phyloP scores from a whole-genome alignment of 352 stramenopile species.

The Blastocystis sp. region DNA sequence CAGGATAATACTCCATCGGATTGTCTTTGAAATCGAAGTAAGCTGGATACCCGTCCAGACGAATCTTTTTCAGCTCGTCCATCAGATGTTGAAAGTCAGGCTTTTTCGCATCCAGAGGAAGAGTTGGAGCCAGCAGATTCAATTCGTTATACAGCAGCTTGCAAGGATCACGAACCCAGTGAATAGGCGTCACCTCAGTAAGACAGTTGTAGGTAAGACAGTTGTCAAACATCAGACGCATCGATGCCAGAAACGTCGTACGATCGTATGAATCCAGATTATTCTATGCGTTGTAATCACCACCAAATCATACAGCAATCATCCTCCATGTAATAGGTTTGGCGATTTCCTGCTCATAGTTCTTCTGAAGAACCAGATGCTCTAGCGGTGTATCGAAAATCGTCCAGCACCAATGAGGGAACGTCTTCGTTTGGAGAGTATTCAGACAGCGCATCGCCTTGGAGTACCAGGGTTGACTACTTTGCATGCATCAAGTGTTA shows the following conservation, averaged over 20 bases:
- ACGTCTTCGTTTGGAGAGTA: slow-evolving; percentile 1
- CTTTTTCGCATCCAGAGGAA: background rate
- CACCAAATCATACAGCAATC: background rate
- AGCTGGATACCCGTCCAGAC: background rate
- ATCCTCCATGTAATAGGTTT: background rate
- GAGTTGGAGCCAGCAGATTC: background rate
- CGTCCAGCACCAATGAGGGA: slow-evolving; percentile 30
- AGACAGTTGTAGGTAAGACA: slow-evolving; percentile 32
- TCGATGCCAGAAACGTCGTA: background rate
- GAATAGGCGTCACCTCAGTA: background rate
- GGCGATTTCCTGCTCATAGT: background rate
- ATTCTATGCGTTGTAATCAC: background rate
- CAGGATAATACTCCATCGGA: slow-evolving; percentile 28
- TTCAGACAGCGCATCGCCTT: background rate
- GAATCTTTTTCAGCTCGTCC: background rate
- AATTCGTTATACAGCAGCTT: slow-evolving; percentile 7
- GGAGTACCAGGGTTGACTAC: background rate
- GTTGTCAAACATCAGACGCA: slow-evolving; percentile 58
- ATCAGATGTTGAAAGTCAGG: slow-evolving; percentile 3
- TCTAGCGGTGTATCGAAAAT: slow-evolving; percentile 11
- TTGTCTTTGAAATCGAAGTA: slow-evolving; percentile 52
- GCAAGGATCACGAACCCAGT: slow-evolving; percentile 45
- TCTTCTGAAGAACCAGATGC: background rate
- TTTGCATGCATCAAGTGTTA: background rate
- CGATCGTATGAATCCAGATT: slow-evolving; percentile 37